phyloP scores from a whole-genome alignment of 306 rosid species.

The Canavalia gladiata region DNA sequence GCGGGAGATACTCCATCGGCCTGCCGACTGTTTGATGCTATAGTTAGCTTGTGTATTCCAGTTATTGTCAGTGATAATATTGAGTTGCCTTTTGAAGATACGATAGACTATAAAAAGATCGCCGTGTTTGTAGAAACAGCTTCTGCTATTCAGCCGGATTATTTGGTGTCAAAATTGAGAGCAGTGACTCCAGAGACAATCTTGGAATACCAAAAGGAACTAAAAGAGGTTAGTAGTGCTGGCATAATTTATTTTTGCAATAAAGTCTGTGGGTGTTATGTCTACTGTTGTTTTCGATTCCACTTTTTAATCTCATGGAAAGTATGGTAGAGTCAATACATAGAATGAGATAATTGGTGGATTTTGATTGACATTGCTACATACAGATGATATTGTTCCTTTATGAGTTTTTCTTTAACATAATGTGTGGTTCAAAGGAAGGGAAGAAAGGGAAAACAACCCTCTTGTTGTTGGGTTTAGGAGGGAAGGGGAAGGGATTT shows the following conservation, averaged over 20 bases:
- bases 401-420: background rate
- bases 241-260: slow-evolving; percentile 17
- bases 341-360: background rate
- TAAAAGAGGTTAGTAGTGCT: slow-evolving; percentile 74
- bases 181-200: slow-evolving; percentile 63
- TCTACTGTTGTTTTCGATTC: slow-evolving; percentile 17
- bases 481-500: too few relatives aligned
- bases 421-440: too few relatives aligned
- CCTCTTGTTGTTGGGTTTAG: too few relatives aligned
- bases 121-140: slow-evolving; percentile 81
- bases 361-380: slow-evolving; percentile 8
- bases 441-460: too few relatives aligned
- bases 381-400: background rate
- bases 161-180: slow-evolving; percentile 73
- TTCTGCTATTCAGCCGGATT: slow-evolving; percentile 73
- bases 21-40: slow-evolving; percentile 92
- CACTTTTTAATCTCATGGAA: slow-evolving; percentile 5
- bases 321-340: slow-evolving; percentile 13
- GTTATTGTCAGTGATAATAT: slow-evolving; percentile 84
- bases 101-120: slow-evolving; percentile 82
- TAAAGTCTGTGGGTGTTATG: background rate
- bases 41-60: slow-evolving; percentile 93
- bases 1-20: slow-evolving; percentile 99
- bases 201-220: slow-evolving; percentile 80
- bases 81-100: slow-evolving; percentile 96